Evolutionary conservation across 2,329 filamentous ascomycete species (phyloP), one percentile per base, ranked within the genome.

Genomic region (Fusarium euwallaceae): DNA sequence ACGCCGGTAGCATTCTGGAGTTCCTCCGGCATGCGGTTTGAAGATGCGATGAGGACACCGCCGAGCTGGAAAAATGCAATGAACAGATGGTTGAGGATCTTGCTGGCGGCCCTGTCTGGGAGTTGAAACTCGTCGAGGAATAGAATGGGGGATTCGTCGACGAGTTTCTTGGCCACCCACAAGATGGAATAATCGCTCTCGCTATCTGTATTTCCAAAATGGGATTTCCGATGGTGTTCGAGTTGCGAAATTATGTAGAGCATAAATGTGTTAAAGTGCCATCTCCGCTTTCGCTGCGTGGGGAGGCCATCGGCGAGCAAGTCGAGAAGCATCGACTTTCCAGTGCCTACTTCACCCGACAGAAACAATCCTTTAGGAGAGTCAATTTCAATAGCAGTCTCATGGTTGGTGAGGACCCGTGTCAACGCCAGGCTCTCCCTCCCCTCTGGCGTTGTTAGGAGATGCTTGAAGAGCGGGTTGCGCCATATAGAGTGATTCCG

Each of bases 251-350:
- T 87, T 0, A 90, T 91, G 74, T 95, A 92, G 10, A 96, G 86
- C 93, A 97, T 97, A 78, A 97, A 97, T 0, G 93, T 95, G 80
- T 94, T 95, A 83, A 95, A 97, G 80, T 96, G 94, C 91, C 92
- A 95, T 69, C 93, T 86, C 76, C 88, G 87, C 84, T 96, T 96
- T 78, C 91, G 92, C 53, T 87, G 85, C 17, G 91, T 95, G 1
- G 94, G 94, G 5, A 97, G 83, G 61, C 92, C 93, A 61, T 95
- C 92, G 16, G 93, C 93, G n/a, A 97, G 90, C 0, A 97, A 84
- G 78, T 96, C 94, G 16, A 95, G 87, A n/a, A 97, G 88, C 93
- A 97, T 95, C 6, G 91, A 93, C 81, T 97, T 97, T 16, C 94
- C 94, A 0, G 93, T 95, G 12, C 94, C 94, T 2, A 97, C 94